Conservation (phyloP, 805 yeast genomes). For the Clavispora phyllophila region DNA sequence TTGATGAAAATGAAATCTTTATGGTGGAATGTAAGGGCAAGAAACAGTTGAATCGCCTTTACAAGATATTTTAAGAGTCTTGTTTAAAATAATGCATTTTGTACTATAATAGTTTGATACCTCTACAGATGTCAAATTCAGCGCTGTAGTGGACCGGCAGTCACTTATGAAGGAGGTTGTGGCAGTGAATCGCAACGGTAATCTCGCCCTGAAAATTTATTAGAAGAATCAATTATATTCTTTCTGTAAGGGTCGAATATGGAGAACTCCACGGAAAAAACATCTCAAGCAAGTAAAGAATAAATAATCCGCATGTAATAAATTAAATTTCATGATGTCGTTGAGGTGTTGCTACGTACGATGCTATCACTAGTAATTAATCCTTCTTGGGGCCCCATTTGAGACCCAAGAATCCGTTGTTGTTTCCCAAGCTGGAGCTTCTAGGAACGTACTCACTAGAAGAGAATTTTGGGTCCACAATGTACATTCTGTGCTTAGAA, state of each 20-base stretch:
- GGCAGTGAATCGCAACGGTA: too few species aligned
- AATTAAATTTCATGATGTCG: not conserved
- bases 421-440: slow-evolving; percentile 20
- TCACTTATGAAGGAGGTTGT: too few species aligned
- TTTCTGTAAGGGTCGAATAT: too few species aligned
- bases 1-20: slow-evolving; percentile 24
- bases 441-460: slow-evolving; percentile 41
- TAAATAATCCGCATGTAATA: too few species aligned
- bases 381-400: slow-evolving; percentile 81
- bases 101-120: not conserved
- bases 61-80: slow-evolving; percentile 15
- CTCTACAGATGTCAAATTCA: not conserved
- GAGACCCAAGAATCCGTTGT: slow-evolving; percentile 68
- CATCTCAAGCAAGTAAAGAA: too few species aligned
- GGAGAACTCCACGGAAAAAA: too few species aligned
- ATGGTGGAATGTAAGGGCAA: slow-evolving; percentile 44
- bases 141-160: too few species aligned
- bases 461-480: slow-evolving; percentile 56
- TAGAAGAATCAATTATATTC: too few species aligned
- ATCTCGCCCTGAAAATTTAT: too few species aligned
- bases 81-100: not conserved
- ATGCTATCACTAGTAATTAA: not conserved
- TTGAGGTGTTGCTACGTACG: not conserved
- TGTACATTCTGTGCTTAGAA: slow-evolving; percentile 60
- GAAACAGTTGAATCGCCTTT: slow-evolving; percentile 30